A percentile compares a stretch with the other conserved stretches of the same genome.
Evolutionary conservation across 495 filamentous ascomycete genomes (phyloP).

Genomic region (Clohesyomyces aquaticus): DNA sequence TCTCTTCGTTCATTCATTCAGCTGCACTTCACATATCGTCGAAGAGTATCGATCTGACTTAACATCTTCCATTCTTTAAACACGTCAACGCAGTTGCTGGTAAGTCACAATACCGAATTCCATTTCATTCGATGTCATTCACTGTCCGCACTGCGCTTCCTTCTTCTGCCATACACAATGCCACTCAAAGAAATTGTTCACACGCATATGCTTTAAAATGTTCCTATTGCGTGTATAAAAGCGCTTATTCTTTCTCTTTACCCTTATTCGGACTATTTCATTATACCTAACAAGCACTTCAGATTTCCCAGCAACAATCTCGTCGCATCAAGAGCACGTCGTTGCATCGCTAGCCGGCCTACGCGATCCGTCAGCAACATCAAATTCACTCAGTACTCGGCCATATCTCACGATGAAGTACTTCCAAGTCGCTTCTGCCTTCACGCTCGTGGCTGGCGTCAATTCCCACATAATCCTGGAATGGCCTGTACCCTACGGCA

Average conservation of each 20-base stretch:
- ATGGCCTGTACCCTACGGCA: constrained; percentile 60
- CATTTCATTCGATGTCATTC: background rate
- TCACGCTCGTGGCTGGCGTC: constrained; percentile 51
- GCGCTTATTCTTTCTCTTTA: background rate
- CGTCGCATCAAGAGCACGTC: background rate
- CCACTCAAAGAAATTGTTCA: background rate
- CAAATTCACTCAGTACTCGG: background rate
- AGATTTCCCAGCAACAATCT: background rate
- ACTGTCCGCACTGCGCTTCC: background rate
- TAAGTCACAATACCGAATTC: background rate
- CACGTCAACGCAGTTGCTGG: background rate
- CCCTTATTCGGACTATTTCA: background rate
- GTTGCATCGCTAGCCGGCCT: constrained; percentile 41
- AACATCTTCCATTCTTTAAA: constrained; percentile 1
- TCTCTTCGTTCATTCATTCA: constrained; percentile 28
- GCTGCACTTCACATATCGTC: constrained; percentile 28
- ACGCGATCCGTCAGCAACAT: constrained; percentile 41
- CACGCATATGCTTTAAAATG: background rate
- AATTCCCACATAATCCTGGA: constrained; percentile 74
- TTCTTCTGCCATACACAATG: too few species aligned
- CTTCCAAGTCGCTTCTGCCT: constrained; percentile 42
- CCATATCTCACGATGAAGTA: constrained; percentile 40
- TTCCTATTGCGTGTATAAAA: background rate
- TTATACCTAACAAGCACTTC: constrained; percentile 6
- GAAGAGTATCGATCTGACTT: constrained; percentile 13